Percentiles rank a stretch among this genome's conserved stretches.
Evolutionary conservation across 2,329 filamentous ascomycete genomes (phyloP).

Genomic region (Calonectria multiphialidica): DNA sequence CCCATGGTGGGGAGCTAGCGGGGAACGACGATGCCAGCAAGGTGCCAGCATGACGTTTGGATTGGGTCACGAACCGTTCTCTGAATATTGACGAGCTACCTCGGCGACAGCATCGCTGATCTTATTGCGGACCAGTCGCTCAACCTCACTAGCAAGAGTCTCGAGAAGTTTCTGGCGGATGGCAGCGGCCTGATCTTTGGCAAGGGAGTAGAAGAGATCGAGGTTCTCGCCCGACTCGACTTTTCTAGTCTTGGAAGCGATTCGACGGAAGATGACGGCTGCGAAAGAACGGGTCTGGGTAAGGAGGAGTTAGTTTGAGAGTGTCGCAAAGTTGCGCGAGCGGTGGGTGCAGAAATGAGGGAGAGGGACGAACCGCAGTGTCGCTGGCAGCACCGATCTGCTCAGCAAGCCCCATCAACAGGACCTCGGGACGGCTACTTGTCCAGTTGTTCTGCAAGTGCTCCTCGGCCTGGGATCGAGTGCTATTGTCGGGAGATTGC

Average conservation of each 20-base stretch:
- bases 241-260: constrained; percentile 90
- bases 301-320: constrained; percentile 27
- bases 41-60: not conserved
- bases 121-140: constrained; percentile 87
- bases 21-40: not conserved
- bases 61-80: constrained; percentile 75
- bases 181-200: constrained; percentile 77
- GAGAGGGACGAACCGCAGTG: constrained; percentile 66
- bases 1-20: constrained; percentile 19
- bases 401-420: constrained; percentile 94
- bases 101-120: constrained; percentile 98
- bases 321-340: constrained; percentile 8
- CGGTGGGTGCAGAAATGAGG: not conserved
- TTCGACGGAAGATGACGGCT: constrained; percentile 93
- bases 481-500: constrained; percentile 88
- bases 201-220: constrained; percentile 88
- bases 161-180: constrained; percentile 89
- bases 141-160: constrained; percentile 78
- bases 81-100: constrained; percentile 92
- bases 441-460: constrained; percentile 94
- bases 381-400: constrained; percentile 86
- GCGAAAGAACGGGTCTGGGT: constrained; percentile 87
- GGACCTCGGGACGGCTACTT: constrained; percentile 80
- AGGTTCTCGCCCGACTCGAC: constrained; percentile 76
- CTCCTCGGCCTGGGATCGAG: constrained; percentile 89